These are phyloP conservation scores for Brassica nigra DNA, from an alignment of 345 rosid species.

Conservation along the genomic window DNA sequence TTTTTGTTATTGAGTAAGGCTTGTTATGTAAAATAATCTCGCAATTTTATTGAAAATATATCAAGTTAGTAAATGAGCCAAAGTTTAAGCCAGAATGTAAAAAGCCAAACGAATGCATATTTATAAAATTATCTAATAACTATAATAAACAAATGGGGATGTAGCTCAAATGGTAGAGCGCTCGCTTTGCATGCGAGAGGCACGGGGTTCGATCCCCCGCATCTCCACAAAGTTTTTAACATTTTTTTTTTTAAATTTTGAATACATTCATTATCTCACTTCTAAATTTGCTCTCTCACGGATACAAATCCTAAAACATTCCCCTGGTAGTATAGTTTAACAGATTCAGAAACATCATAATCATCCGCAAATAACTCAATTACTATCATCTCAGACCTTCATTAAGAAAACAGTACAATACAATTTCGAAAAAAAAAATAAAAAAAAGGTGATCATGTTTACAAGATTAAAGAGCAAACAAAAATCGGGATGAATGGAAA, in stretches of 20 bases:
- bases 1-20: background rate
- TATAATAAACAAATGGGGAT: conserved; percentile 17
- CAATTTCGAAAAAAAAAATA: conserved; percentile 16
- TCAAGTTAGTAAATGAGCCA: background rate
- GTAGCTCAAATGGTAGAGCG: conserved; percentile 87
- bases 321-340: background rate
- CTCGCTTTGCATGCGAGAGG: conserved; percentile 97
- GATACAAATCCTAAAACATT: background rate
- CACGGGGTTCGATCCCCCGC: conserved; percentile 89
- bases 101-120: background rate
- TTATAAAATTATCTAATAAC: too few relatives aligned
- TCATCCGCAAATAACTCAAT: background rate
- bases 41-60: background rate
- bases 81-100: background rate
- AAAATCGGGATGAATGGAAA: conserved; percentile 38
- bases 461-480: conserved; percentile 27
- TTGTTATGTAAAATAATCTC: background rate
- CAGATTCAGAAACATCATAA: background rate
- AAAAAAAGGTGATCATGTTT: conserved; percentile 16
- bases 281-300: background rate
- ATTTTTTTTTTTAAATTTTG: background rate
- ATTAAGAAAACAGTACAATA: background rate
- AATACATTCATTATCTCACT: background rate
- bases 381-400: background rate
- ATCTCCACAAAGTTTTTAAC: conserved; percentile 50